Percentiles rank a stretch among this genome's conserved stretches.
Evolutionary conservation across 768 basidiomycete genomes (phyloP).

Genomic region (Termitomyces sp.): DNA sequence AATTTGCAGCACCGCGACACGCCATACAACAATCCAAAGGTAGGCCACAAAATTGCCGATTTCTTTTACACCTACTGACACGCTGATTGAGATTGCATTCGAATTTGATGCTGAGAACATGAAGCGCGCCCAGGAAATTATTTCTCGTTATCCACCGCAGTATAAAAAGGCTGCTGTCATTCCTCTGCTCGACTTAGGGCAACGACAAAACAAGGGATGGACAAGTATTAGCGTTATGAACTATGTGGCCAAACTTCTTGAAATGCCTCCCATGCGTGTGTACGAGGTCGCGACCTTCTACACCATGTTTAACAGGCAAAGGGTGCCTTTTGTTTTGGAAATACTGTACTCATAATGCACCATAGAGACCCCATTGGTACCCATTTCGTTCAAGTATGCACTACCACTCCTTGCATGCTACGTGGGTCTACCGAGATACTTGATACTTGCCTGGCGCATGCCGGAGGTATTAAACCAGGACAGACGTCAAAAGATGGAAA

Average conservation of each 20-base stretch:
- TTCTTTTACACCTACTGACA: constrained; percentile 3
- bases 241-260: constrained; percentile 89
- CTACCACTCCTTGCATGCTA: constrained; percentile 98
- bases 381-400: constrained; percentile 97
- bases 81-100: constrained; percentile 72
- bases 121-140: constrained; percentile 85
- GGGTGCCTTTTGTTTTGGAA: neutral
- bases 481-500: constrained; percentile 95
- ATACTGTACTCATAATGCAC: neutral
- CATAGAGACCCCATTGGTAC: constrained; percentile 87
- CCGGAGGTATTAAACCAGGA: constrained; percentile 82
- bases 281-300: constrained; percentile 99
- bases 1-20: constrained; percentile 85
- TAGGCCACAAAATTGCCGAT: constrained; percentile 22
- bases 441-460: constrained; percentile 75
- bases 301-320: constrained; percentile 98
- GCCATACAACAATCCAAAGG: constrained; percentile 89
- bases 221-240: constrained; percentile 99
- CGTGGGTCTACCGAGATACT: constrained; percentile 89
- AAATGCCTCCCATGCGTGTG: constrained; percentile 97
- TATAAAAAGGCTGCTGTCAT: constrained; percentile 99
- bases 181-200: constrained; percentile 92
- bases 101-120: constrained; percentile 78
- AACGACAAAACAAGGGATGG: constrained; percentile 98
- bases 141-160: constrained; percentile 91